phyloP scores from a whole-genome alignment of 805 yeast genomes.

The Candida boidinii region DNA sequence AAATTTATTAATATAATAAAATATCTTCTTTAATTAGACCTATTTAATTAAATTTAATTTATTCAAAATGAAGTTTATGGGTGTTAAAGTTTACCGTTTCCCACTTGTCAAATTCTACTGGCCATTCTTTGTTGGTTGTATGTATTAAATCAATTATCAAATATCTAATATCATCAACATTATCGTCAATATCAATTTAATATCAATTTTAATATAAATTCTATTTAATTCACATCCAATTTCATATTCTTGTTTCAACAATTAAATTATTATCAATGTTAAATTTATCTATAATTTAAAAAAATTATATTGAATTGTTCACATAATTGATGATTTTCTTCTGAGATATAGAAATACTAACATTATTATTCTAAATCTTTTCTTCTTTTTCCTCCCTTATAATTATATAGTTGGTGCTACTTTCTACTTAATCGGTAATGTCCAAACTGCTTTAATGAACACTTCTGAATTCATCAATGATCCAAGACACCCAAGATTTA shows the following conservation, averaged over 20 bases:
- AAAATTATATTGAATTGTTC: background rate
- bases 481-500: conserved; percentile 93
- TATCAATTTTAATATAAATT: no score
- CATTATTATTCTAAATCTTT: background rate
- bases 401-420: conserved; percentile 38
- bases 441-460: conserved; percentile 58
- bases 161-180: no score
- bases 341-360: background rate
- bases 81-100: conserved; percentile 27
- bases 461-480: conserved; percentile 81
- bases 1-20: no score
- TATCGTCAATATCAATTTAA: no score
- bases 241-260: no score
- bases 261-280: background rate
- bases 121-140: conserved; percentile 86
- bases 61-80: conserved; percentile 24
- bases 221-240: no score
- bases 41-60: no score
- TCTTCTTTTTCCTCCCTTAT: no score
- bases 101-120: conserved; percentile 59
- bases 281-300: no score
- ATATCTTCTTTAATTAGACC: no score
- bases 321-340: background rate
- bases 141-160: conserved; percentile 19
- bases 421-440: conserved; percentile 63